Evolutionary conservation across 1,139 yeast species (phyloP), one percentile per base, ranked within the genome.

Genomic region (Williopsis jadinii): DNA sequence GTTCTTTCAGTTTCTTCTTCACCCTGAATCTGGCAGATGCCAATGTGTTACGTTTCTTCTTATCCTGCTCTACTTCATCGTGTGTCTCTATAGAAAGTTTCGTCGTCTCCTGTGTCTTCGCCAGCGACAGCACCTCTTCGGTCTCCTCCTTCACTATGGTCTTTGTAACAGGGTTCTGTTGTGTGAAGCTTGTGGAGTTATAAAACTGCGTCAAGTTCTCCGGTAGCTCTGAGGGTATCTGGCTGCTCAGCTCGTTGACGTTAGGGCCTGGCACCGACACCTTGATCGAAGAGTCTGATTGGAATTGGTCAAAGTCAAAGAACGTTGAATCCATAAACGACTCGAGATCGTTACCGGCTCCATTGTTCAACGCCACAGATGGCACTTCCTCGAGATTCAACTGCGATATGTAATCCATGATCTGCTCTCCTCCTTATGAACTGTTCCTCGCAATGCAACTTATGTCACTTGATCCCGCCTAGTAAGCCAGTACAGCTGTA

Each of bases 1-100:
- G 73, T 53, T 76, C 82, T 60, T 70, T 75, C 54, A 71, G 55
- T 61, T 77, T 77, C 67, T 77, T 77, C 62, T 77, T 78, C 46
- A 75, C 67, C 52, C 84, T 64, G 58, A 78, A 78, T 45, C 83
- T 59, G 5, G 84, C 84, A 14, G 77, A 70, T 2, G 84, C 84
- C 5, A 80, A 77, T 3, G 84, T 76, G 56, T 77, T 77, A 52
- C 82, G 63, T 56, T 73, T 70, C 52, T 80, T 66, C 58, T 76
- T 75, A 49, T 73, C 76, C 27, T 55, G 59, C 37, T 53, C 55
- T 2, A 45, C 35, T 2, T 39, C 41, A 9, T 26, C 33, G 4
- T 15, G 27, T 29, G 28, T 24, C n/a, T 32, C 29, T 15, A 32
- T 29, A 5, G 14, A 8, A 5, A 9, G 2, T 19, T 19, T 19